Evolutionary conservation across 2,329 filamentous ascomycete species (phyloP), one percentile per base, ranked within the genome.

Genomic region (Fusarium cyanostomum): DNA sequence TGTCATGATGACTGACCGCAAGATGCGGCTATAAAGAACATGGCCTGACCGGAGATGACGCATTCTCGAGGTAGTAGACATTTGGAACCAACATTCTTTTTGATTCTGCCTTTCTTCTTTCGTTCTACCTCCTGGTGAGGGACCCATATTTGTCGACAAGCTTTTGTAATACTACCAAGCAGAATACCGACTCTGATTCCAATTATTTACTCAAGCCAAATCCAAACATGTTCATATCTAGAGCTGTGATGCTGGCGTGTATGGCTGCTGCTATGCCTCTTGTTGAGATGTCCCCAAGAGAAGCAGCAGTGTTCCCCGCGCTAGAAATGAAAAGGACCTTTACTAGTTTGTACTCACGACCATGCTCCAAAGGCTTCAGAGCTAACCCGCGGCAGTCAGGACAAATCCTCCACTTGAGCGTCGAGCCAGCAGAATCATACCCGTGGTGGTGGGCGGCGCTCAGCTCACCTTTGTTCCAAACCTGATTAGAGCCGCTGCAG

Each of bases 401-500:
- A 31, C 56, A 59, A 24, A 43, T 26, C 38, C 38, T 11, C 51
- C 64, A 15, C 28, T 65, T 7, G 13, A 51, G 5, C 38, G 26
- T 2, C 52, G 65, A 43, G 65, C 63, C 35, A 71, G 69, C 13
- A 53, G 54, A 24, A 39, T 71, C 4, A 70, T 71, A 28, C 72
- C 77, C 3, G 77, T 79, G 7, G 69, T 79, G 1, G 76, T 78
- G 1, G 77, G 77, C 7, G 76, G 76, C 11, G 31, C 70, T 6
- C 76, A 78, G 49, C 73, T 74, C 44, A 72, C 73, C 2, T 79
- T 78, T 38, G 71, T 78, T 2, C 77, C 77, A 1, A 79, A 79
- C 43, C 51, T 69, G 4, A 62, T 79, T 11, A 57, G 50, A 18
- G 77, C 76, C 2, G 62, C 70, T 0, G 67, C 73, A 1, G 77